These are phyloP conservation scores for Ogataea paradorogensis DNA, from an alignment of 805 yeast genomes.

Conservation along the genomic window DNA sequence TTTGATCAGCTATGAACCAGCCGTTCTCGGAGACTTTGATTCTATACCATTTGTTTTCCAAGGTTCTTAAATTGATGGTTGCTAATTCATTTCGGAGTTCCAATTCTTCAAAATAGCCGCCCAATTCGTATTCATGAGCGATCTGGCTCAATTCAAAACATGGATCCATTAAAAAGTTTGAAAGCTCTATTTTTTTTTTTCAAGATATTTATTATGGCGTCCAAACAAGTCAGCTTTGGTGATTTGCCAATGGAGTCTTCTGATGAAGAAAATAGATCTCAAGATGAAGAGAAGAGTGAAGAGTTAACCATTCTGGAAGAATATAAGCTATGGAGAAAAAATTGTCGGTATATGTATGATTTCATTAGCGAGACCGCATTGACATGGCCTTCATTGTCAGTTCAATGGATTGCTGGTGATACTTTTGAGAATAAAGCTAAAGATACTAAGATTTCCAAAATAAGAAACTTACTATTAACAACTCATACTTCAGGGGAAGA, in stretches of 20 bases:
- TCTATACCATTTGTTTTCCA: conserved; percentile 14
- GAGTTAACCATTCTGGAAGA: conserved; percentile 57
- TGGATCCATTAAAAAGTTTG: conserved; percentile 11
- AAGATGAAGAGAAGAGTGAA: conserved; percentile 27
- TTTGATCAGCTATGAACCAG: conserved; percentile 22
- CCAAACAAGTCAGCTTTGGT: conserved; percentile 25
- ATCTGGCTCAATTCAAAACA: conserved; percentile 16
- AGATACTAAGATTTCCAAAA: conserved; percentile 29
- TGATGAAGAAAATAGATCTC: conserved; percentile 15
- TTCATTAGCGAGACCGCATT: conserved; percentile 77
- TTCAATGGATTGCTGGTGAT: conserved; percentile 67
- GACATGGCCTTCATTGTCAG: conserved; percentile 78
- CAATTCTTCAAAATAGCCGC: conserved; percentile 9
- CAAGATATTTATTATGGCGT: conserved; percentile 10
- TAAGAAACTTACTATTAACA: conserved; percentile 57
- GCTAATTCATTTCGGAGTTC: not conserved
- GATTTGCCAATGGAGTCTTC: conserved; percentile 21
- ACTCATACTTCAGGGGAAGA: conserved; percentile 76
- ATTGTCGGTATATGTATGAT: conserved; percentile 79
- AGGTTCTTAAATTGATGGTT: conserved; percentile 12
- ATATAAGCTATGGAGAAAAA: conserved; percentile 76
- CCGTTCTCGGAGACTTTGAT: conserved; percentile 26
- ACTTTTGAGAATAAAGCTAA: conserved; percentile 25
- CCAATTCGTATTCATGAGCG: conserved; percentile 12
- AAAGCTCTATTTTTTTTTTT: not conserved